Base-by-base conservation (phyloP, 345 rosid species). In the Noccaea caerulescens region DNA sequence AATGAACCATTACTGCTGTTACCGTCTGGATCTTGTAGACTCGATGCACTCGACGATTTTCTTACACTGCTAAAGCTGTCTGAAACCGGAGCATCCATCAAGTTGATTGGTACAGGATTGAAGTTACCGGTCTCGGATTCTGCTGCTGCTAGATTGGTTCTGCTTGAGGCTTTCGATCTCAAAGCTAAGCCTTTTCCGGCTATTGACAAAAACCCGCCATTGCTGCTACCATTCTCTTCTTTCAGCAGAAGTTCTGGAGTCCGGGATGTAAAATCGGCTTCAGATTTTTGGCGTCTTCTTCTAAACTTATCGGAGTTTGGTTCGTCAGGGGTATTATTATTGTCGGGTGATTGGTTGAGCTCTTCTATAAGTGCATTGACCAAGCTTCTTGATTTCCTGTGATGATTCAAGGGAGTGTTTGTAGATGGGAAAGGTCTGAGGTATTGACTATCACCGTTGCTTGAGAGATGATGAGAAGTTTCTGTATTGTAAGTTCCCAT, bases 31-130 rank as follows among this genome's bases (percentile, higher is more conserved):
- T 91, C 97, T 62, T 82, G 93, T 76, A 94, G 80, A 72, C 84
- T 86, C 1, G 97, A 80, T 12, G 96, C 82, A 81, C 99, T 94
- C 33, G 95, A 88, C 1, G 98, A 94, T 74, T 89, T 94, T 77
- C 86, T 87, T 58, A 94, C 87, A 5, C 43, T 78, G 47, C 55
- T 30, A 10, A 78, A 65, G 60, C 76, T 80, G 50, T 87, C 86
- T 4, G 77, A 55, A 4, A 76, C 73, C 44, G 71, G 46, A 11
- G 58, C 63, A 70, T 76, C 80, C 80, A 76, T 76, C 67, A 76
- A 58, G 73, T 83, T 89, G 10, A 76, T 80, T 12, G 84, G 83
- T 38, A 71, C 69, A 0, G 82, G 76, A 47, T 13, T 75, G 68
- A 66, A 44, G 51, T 69, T 71, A 7, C 72, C 7, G 20, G 50